Evolutionary conservation across 2,329 filamentous ascomycete species (phyloP).

Genomic region (Ceratocystis smalleyi): DNA sequence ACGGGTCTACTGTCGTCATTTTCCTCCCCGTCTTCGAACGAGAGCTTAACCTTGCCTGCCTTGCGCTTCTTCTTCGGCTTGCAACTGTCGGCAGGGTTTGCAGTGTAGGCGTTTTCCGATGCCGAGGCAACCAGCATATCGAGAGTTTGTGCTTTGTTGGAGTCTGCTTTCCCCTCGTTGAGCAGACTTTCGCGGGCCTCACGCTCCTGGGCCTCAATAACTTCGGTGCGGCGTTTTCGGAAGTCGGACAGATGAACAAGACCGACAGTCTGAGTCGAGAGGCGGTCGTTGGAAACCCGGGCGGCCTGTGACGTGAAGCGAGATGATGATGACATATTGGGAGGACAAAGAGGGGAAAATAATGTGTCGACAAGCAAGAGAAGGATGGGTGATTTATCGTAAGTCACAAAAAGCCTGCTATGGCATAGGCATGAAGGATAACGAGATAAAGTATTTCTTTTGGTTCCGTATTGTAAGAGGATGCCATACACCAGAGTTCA

Average conservation of each 20-base stretch:
- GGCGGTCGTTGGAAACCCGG: constrained; percentile 49
- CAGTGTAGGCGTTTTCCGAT: neutral
- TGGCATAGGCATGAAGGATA: neutral
- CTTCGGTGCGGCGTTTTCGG: constrained; percentile 85
- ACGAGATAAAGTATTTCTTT: neutral
- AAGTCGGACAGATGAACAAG: constrained; percentile 87
- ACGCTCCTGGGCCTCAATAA: constrained; percentile 77
- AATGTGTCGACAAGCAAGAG: neutral
- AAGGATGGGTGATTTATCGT: neutral
- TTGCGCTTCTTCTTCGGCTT: constrained; percentile 33
- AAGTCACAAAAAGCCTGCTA: too few species aligned
- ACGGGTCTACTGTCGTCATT: constrained; percentile 36
- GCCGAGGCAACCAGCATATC: constrained; percentile 33
- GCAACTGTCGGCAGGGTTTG: constrained; percentile 13
- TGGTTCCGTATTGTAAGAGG: too few species aligned
- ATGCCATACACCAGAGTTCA: too few species aligned
- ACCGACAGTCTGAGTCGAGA: constrained; percentile 78
- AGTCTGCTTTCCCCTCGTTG: neutral
- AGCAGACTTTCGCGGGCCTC: constrained; percentile 49
- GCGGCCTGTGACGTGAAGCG: constrained; percentile 14
- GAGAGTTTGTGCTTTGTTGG: constrained; percentile 32
- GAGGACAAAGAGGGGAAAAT: neutral
- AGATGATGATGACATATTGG: constrained; percentile 7
- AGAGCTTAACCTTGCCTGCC: constrained; percentile 35
- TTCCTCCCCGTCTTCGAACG: constrained; percentile 53